Percentiles rank a stretch among this genome's conserved stretches.
These are phyloP conservation scores for Waltiozyma sp. DNA, from an alignment of 1,139 yeast species.

Conservation along the genomic window DNA sequence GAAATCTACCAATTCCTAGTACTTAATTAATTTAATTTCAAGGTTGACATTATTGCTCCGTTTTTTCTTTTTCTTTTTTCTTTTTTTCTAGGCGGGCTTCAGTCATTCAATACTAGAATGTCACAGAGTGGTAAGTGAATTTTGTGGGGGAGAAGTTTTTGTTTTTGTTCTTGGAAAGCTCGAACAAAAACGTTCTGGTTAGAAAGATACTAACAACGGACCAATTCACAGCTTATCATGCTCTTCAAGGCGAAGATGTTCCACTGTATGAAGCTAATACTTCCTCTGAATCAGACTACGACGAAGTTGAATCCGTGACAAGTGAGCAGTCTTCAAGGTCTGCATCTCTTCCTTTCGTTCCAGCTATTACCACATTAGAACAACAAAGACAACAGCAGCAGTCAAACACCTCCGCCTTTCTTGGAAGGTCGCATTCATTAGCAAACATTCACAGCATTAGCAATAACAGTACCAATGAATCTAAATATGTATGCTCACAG, in stretches of 20 bases:
- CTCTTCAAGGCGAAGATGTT: conserved; percentile 7
- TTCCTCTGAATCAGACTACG: conserved; percentile 2
- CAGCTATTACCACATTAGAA: not conserved
- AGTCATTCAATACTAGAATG: conserved; percentile 1
- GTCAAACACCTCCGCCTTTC: not conserved
- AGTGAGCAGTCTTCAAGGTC: not conserved
- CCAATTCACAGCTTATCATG: conserved; percentile 8
- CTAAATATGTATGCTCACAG: conserved; percentile 18
- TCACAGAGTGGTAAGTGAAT: conserved; percentile 8
- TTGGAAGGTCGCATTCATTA: not conserved
- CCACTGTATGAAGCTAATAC: conserved; percentile 12
- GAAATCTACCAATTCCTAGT: too few relatives aligned
- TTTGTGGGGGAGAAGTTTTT: too few relatives aligned
- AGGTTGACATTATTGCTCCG: too few relatives aligned
- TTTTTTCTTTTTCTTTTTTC: too few relatives aligned
- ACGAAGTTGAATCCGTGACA: not conserved
- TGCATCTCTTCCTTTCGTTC: not conserved
- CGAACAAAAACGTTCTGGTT: too few relatives aligned
- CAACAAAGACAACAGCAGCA: not conserved
- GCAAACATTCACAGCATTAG: conserved; percentile 5
- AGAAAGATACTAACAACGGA: conserved; percentile 2
- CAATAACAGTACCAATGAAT: conserved; percentile 12
- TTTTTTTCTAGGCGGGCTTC: not conserved
- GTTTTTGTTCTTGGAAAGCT: too few relatives aligned
- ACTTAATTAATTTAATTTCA: too few relatives aligned